Evolutionary conservation across 2,329 filamentous ascomycete species (phyloP).

Genomic region (Gaeumannomyces sp.): DNA sequence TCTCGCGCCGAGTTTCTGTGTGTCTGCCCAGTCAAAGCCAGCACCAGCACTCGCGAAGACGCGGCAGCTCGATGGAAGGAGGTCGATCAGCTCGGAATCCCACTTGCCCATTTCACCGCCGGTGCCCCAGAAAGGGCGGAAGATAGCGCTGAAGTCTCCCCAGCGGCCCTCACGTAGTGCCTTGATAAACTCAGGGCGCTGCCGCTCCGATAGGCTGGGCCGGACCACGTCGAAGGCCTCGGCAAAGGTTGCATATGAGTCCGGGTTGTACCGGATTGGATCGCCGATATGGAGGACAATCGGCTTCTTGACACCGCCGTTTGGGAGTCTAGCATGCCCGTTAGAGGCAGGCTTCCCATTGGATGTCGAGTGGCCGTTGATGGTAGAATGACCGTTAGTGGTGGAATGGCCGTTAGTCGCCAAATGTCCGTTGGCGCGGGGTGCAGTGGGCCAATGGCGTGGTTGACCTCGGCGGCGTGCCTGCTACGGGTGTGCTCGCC

Average conservation of each 20-base stretch:
- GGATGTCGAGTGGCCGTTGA: not conserved
- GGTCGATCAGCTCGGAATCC: conserved; percentile 16
- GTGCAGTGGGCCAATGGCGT: not conserved
- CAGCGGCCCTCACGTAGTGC: conserved; percentile 31
- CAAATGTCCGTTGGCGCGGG: too few relatives aligned
- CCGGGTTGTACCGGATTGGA: conserved; percentile 24
- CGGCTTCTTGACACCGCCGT: conserved; percentile 14
- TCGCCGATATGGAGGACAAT: conserved; percentile 28
- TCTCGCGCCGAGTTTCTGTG: not conserved
- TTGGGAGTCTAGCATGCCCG: not conserved
- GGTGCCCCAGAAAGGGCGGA: conserved; percentile 18
- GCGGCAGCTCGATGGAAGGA: conserved; percentile 43
- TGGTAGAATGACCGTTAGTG: not conserved
- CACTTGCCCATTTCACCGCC: conserved; percentile 21
- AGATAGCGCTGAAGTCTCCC: conserved; percentile 29
- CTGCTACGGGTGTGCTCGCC: not conserved
- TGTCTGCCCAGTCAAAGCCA: conserved; percentile 56
- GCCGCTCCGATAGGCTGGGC: conserved; percentile 30
- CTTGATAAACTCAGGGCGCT: conserved; percentile 30
- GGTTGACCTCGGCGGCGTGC: not conserved
- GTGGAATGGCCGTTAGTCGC: not conserved
- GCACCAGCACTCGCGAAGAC: conserved; percentile 57
- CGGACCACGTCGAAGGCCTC: conserved; percentile 27
- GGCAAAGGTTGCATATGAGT: conserved; percentile 25
- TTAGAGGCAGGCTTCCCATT: not conserved